These are phyloP conservation scores for Ceratobasidium sp. DNA, from an alignment of 1,284 basidiomycete genomes.

Conservation along the genomic window DNA sequence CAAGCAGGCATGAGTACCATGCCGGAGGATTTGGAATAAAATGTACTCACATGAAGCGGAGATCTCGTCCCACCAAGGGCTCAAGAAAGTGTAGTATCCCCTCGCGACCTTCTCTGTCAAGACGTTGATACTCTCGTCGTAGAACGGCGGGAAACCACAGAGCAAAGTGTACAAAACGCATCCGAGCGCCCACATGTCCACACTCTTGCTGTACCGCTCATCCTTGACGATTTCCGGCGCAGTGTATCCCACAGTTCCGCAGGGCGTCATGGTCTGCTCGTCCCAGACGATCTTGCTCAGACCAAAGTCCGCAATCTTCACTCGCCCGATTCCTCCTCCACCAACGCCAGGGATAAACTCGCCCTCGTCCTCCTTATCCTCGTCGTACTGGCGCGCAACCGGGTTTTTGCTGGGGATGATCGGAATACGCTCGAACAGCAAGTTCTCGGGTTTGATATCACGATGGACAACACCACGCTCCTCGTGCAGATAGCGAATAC, in stretches of 20 bases:
- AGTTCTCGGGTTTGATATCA: slow-evolving; percentile 99
- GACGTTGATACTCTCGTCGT: slow-evolving; percentile 98
- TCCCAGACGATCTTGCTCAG: slow-evolving; percentile 99
- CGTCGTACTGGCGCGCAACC: slow-evolving; percentile 89
- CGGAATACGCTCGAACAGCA: slow-evolving; percentile 94
- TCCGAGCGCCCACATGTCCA: slow-evolving; percentile 99
- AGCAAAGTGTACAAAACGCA: slow-evolving; percentile 98
- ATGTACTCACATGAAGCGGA: slow-evolving; percentile 72
- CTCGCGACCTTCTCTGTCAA: slow-evolving; percentile 98
- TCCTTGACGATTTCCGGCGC: slow-evolving; percentile 99
- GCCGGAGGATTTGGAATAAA: slow-evolving; percentile 24
- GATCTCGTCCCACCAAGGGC: slow-evolving; percentile 99
- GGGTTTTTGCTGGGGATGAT: slow-evolving; percentile 87
- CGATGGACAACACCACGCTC: slow-evolving; percentile 97
- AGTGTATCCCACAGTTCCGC: slow-evolving; percentile 98
- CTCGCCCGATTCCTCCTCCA: slow-evolving; percentile 95
- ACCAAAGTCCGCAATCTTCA: slow-evolving; percentile 99
- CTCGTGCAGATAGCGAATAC: slow-evolving; percentile 96
- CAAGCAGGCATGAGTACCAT: slow-evolving; percentile 44
- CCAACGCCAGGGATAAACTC: slow-evolving; percentile 92
- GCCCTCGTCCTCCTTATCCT: slow-evolving; percentile 99
- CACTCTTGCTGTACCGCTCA: slow-evolving; percentile 97
- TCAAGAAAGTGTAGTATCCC: slow-evolving; percentile 98
- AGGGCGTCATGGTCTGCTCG: slow-evolving; percentile 99
- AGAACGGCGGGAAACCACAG: slow-evolving; percentile 99